A percentile compares a stretch with the other conserved stretches of the same genome.
These are phyloP conservation scores for Pleurotus tuoliensis DNA, from an alignment of 768 basidiomycete genomes.

Conservation along the genomic window DNA sequence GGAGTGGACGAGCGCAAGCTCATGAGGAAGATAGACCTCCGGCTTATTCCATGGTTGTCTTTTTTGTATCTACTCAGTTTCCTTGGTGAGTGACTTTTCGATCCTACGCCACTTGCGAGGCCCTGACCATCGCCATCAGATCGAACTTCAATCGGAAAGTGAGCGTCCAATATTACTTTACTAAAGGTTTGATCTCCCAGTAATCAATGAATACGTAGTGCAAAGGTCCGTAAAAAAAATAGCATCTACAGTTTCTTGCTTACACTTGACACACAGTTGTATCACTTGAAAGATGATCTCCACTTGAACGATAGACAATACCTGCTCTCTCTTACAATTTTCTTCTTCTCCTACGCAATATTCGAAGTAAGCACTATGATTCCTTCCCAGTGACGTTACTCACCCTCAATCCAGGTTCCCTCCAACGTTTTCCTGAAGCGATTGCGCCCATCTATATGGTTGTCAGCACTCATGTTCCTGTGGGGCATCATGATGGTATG, in stretches of 20 bases:
- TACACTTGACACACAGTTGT: conserved; percentile 40
- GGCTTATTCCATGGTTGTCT: conserved; percentile 68
- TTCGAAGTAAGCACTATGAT: conserved; percentile 6
- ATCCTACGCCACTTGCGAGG: background rate
- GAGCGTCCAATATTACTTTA: conserved; percentile 14
- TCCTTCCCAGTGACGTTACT: background rate
- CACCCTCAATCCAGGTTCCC: conserved; percentile 51
- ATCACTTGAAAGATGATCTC: conserved; percentile 54
- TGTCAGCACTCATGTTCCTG: conserved; percentile 66
- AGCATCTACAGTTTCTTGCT: background rate
- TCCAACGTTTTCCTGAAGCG: conserved; percentile 72
- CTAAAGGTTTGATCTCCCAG: conserved; percentile 15
- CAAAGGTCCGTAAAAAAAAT: conserved; percentile 31
- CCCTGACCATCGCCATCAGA: conserved; percentile 19
- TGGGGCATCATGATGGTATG: conserved; percentile 76
- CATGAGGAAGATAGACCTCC: conserved; percentile 64
- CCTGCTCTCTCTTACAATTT: conserved; percentile 57
- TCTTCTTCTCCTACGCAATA: conserved; percentile 14
- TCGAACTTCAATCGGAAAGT: conserved; percentile 51
- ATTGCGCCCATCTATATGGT: conserved; percentile 73
- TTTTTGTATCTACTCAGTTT: conserved; percentile 77
- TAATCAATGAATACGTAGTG: conserved; percentile 26
- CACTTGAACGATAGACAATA: conserved; percentile 65
- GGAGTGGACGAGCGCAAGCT: conserved; percentile 65
- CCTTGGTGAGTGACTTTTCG: conserved; percentile 50